Percentiles rank a stretch among this genome's conserved stretches.
phyloP scores from a whole-genome alignment of 2,329 filamentous ascomycete species.

The Leptographium wingfieldii region DNA sequence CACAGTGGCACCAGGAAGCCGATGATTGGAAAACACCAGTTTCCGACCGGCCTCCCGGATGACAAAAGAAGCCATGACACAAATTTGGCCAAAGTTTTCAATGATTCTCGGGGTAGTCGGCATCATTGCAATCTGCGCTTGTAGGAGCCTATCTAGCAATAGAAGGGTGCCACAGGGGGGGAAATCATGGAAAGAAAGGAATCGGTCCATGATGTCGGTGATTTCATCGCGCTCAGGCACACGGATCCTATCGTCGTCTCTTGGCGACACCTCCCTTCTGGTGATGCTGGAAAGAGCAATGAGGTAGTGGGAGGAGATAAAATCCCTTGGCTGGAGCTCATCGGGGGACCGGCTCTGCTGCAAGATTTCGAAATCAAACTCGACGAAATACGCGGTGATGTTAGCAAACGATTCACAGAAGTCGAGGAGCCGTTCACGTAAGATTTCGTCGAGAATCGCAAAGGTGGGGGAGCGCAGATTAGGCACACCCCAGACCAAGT shows the following conservation, averaged over 20 bases:
- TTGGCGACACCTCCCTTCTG: conserved; percentile 10
- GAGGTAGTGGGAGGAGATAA: conserved; percentile 33
- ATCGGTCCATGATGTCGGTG: conserved; percentile 28
- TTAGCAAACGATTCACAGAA: conserved; percentile 32
- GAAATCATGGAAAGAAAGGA: conserved; percentile 22
- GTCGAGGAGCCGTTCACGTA: conserved; percentile 21
- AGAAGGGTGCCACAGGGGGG: conserved; percentile 28
- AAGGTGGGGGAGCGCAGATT: conserved; percentile 7
- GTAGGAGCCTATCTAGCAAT: conserved; percentile 29
- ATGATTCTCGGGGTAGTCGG: conserved; percentile 32
- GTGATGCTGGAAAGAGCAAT: conserved; percentile 27
- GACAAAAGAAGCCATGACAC: conserved; percentile 22
- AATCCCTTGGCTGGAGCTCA: conserved; percentile 22
- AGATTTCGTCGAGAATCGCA: conserved; percentile 8
- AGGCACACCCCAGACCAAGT: conserved; percentile 26
- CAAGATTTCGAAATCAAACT: conserved; percentile 32
- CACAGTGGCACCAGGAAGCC: not conserved
- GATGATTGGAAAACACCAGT: conserved; percentile 8
- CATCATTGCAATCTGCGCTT: conserved; percentile 26
- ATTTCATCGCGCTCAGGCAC: conserved; percentile 18
- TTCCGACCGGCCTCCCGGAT: conserved; percentile 19
- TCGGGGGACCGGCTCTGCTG: conserved; percentile 14
- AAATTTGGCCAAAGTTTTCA: conserved; percentile 28
- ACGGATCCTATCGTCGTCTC: conserved; percentile 16
- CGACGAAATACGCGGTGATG: conserved; percentile 38